These are phyloP conservation scores for Nicotiana obtusifolia DNA, from an alignment of 257 asterid genomes.

Conservation along the genomic window DNA sequence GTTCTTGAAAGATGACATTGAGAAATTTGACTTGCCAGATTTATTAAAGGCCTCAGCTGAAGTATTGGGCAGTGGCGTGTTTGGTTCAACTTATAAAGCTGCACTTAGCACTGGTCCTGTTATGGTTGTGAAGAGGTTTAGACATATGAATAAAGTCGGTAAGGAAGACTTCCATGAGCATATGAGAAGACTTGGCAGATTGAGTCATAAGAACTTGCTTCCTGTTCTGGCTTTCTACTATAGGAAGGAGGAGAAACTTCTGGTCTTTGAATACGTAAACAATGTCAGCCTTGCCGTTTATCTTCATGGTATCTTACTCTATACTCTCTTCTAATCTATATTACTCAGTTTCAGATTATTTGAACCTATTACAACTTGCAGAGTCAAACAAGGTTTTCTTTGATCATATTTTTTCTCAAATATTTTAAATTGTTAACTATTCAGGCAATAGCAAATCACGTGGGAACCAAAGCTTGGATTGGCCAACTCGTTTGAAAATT, in stretches of 20 bases:
- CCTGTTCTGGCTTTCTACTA: conserved; percentile 71
- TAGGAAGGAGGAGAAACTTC: conserved; percentile 89
- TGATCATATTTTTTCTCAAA: no score
- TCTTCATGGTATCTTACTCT: conserved; percentile 57
- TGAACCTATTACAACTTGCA: no score
- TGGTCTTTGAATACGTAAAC: conserved; percentile 44
- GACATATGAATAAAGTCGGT: conserved; percentile 70
- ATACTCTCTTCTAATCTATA: background rate
- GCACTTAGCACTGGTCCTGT: conserved; percentile 35
- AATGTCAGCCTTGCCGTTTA: conserved; percentile 71
- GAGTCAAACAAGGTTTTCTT: no score
- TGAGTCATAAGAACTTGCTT: conserved; percentile 63
- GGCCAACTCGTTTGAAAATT: conserved; percentile 69
- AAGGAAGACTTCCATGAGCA: conserved; percentile 78
- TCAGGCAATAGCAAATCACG: conserved; percentile 48
- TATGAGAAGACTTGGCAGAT: conserved; percentile 80
- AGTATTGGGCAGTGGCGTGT: conserved; percentile 71
- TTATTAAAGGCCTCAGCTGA: conserved; percentile 87
- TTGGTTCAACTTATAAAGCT: conserved; percentile 83
- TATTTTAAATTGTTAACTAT: no score
- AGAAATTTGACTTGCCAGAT: conserved; percentile 67
- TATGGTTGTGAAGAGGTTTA: conserved; percentile 80
- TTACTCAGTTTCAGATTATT: background rate
- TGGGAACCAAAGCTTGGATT: conserved; percentile 41
- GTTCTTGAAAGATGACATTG: conserved; percentile 48